These are phyloP conservation scores for Cordyceps cateniannulata DNA, from an alignment of 2,329 filamentous ascomycete species.

Conservation along the genomic window DNA sequence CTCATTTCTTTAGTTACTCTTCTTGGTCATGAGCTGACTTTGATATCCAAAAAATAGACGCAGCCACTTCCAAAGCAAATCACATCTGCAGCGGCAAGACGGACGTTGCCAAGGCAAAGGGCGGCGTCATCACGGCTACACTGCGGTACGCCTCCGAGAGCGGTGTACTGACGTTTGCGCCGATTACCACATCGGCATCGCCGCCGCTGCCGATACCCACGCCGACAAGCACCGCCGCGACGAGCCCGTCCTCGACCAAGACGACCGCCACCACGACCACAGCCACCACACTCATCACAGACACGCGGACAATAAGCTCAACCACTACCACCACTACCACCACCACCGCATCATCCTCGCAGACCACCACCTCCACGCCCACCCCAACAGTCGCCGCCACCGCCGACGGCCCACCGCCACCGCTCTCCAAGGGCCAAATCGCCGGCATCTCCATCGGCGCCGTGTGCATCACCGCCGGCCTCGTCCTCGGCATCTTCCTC, in stretches of 20 bases:
- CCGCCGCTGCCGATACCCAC: neutral
- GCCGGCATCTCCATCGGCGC: slow-evolving; percentile 53
- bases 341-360: slow-evolving; percentile 5
- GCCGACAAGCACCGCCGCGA: neutral
- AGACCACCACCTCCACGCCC: slow-evolving; percentile 14
- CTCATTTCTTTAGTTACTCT: no score
- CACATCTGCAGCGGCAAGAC: slow-evolving; percentile 49
- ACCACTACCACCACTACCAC: neutral
- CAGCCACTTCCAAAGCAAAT: slow-evolving; percentile 43
- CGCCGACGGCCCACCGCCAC: slow-evolving; percentile 7
- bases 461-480: slow-evolving; percentile 36
- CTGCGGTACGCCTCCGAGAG: slow-evolving; percentile 31
- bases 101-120: slow-evolving; percentile 49
- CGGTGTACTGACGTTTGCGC: slow-evolving; percentile 25
- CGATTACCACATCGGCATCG: slow-evolving; percentile 5
- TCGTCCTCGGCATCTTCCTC: slow-evolving; percentile 43
- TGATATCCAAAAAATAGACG: no score
- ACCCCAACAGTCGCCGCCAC: slow-evolving; percentile 9
- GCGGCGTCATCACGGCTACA: slow-evolving; percentile 52
- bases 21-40: neutral
- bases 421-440: slow-evolving; percentile 39
- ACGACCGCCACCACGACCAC: slow-evolving; percentile 6
- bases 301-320: neutral
- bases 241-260: neutral
- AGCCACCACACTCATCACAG: slow-evolving; percentile 6